Evolutionary conservation across 805 yeast species (phyloP).

Genomic region (Saccharomycopsis fodiens): DNA sequence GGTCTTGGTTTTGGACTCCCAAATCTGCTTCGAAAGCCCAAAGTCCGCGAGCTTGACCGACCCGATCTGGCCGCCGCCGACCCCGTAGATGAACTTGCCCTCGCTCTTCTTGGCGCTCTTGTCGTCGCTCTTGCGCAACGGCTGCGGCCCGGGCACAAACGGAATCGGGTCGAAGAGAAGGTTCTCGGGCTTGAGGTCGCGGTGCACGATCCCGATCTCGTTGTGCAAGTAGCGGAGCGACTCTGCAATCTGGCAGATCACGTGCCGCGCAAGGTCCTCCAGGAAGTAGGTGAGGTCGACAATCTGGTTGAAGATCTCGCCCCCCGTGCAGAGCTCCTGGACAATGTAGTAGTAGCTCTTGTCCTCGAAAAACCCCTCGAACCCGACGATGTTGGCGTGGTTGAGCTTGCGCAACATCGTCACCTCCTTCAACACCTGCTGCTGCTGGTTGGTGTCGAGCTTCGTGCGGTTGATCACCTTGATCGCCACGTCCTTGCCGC

Average conservation of each 20-base stretch:
- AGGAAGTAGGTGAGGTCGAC: conserved; percentile 59
- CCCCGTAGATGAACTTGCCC: conserved; percentile 69
- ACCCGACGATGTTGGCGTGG: conserved; percentile 57
- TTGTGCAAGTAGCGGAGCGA: conserved; percentile 66
- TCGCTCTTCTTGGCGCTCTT: conserved; percentile 69
- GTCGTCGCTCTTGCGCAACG: conserved; percentile 60
- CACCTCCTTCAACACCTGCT: conserved; percentile 74
- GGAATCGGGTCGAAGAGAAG: conserved; percentile 57
- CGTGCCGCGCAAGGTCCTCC: conserved; percentile 57
- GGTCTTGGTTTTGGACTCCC: conserved; percentile 85
- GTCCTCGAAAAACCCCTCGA: conserved; percentile 60
- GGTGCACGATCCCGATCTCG: conserved; percentile 69
- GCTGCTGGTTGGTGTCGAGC: conserved; percentile 52
- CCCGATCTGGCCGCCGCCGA: conserved; percentile 94
- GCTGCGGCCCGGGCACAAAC: conserved; percentile 32
- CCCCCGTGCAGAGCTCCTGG: conserved; percentile 70
- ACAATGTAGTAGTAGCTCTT: conserved; percentile 56
- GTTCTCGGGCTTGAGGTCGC: conserved; percentile 81
- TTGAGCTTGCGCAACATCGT: conserved; percentile 60
- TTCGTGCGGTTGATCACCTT: conserved; percentile 62
- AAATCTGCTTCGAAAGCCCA: conserved; percentile 86
- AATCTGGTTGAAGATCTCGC: conserved; percentile 65
- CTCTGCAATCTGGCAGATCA: conserved; percentile 53
- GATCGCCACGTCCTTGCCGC: conserved; percentile 35
- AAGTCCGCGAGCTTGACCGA: conserved; percentile 88